Conservation (phyloP, 129 eudicot species). For the Chrysanthemum lavandulifolium region DNA sequence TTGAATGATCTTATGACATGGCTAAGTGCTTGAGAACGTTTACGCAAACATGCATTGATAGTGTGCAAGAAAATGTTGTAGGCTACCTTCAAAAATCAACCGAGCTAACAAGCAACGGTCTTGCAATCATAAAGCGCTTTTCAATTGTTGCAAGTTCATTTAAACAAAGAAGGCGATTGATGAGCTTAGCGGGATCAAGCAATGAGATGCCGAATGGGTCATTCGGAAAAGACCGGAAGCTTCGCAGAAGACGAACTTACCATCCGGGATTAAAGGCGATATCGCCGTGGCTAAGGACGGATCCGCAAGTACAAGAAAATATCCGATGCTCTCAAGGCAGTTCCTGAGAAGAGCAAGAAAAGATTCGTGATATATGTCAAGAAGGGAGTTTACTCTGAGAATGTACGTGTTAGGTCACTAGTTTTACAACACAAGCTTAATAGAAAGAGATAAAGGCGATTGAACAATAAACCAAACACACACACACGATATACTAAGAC, state of each 20-base stretch:
- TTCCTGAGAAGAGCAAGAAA: constrained; percentile 51
- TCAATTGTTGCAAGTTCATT: constrained; percentile 16
- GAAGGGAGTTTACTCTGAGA: constrained; percentile 52
- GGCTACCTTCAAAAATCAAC: constrained; percentile 34
- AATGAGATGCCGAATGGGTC: constrained; percentile 39
- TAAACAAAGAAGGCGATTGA: constrained; percentile 35
- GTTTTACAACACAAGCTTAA: too few species aligned
- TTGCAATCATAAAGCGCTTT: constrained; percentile 39
- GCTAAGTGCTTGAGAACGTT: constrained; percentile 61
- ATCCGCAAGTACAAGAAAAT: constrained; percentile 45
- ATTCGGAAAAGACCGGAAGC: constrained; percentile 35
- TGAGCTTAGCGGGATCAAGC: background rate
- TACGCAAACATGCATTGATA: constrained; percentile 52
- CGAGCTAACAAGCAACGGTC: constrained; percentile 52
- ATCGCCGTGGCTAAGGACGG: constrained; percentile 58
- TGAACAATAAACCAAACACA: too few species aligned
- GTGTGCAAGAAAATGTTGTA: constrained; percentile 20
- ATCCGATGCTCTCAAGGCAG: constrained; percentile 47
- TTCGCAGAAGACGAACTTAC: constrained; percentile 30
- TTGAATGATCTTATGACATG: constrained; percentile 51
- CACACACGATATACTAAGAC: too few species aligned
- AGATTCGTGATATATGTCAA: constrained; percentile 58
- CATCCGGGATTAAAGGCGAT: constrained; percentile 35
- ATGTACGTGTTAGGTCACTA: constrained; percentile 20
- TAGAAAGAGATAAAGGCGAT: too few species aligned